Base-by-base conservation (phyloP, 768 basidiomycete genomes). In the Termitomyces titanicus region DNA sequence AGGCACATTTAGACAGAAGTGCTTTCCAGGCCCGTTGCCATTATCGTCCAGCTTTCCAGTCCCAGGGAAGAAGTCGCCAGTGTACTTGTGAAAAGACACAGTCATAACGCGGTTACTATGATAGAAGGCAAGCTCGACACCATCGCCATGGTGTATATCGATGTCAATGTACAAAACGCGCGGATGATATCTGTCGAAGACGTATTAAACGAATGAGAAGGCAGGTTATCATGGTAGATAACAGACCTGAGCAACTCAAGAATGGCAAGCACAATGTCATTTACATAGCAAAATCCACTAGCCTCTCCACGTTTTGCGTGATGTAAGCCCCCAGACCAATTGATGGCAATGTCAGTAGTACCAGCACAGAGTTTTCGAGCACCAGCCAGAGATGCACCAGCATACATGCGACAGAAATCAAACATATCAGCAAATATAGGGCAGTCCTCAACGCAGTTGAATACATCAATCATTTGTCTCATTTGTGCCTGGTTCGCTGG, bases 81-180 rank as follows among this genome's bases (percentile, higher is more conserved):
- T 94, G 76, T 97, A 99, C 73, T 98, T 98, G 78, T 99, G 96
- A 73, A 99, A 99, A 0, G 96, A 98, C 13, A 98, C 92, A 0
- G 96, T 98, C 83, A 98, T 89, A 59, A 99, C 96, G n/a, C 96
- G 87, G 64, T 99, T 94, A 37, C 93, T 89, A 62, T 96, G 89
- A 72, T 96, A 99, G 71, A 99, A 98, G 0, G 96, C 97, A 57
- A 96, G 89, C 66, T 99, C 94, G 2, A 99, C 97, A 22, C 96
- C 96, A 64, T 99, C 96, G 8, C 96, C 96, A 63, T 99, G 96
- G 69, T 99, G 96, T 53, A 98, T 98, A 66, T 99, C 96, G 60
- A 99, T 99, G 73, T 99, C 96, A 63, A 99, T 94, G 68, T 99
- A 99, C 8, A 99, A 77, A 3, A 99, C 96, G 17, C 96, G 86